Conservation (phyloP, 2,329 filamentous ascomycete genomes). For the Aspergillus sp. region DNA sequence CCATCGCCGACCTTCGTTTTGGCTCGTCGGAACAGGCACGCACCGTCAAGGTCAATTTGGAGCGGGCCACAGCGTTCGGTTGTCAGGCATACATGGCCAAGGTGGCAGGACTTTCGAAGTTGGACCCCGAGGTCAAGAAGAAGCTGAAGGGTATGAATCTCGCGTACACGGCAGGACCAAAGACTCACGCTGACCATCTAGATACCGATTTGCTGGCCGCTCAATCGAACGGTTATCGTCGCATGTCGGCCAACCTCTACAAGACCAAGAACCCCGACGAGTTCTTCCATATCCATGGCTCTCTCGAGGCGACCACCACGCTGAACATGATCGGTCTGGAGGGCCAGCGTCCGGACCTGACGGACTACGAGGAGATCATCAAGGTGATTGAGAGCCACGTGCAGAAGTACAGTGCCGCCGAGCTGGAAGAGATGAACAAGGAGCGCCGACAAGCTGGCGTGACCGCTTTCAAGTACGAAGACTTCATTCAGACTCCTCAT, state of each 20-base stretch:
- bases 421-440: constrained; percentile 60
- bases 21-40: constrained; percentile 40
- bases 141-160: constrained; percentile 35
- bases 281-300: constrained; percentile 75
- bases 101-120: constrained; percentile 38
- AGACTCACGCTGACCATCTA: constrained; percentile 31
- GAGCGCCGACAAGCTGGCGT: constrained; percentile 60
- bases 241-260: constrained; percentile 72
- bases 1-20: constrained; percentile 57
- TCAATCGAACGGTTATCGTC: constrained; percentile 69
- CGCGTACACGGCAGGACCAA: too few relatives aligned
- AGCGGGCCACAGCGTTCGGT: constrained; percentile 40
- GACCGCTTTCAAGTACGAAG: constrained; percentile 57
- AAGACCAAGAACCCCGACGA: constrained; percentile 63
- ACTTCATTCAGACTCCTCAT: constrained; percentile 58
- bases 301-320: constrained; percentile 67
- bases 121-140: constrained; percentile 37
- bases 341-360: constrained; percentile 59
- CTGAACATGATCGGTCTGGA: constrained; percentile 69
- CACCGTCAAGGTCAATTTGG: constrained; percentile 35
- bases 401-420: constrained; percentile 51
- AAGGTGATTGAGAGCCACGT: constrained; percentile 60
- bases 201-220: constrained; percentile 71
- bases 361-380: constrained; percentile 60
- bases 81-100: constrained; percentile 44